A percentile compares a stretch with the other conserved stretches of the same genome.
phyloP scores from a whole-genome alignment of 306 rosid species.

The Lablab purpureus region DNA sequence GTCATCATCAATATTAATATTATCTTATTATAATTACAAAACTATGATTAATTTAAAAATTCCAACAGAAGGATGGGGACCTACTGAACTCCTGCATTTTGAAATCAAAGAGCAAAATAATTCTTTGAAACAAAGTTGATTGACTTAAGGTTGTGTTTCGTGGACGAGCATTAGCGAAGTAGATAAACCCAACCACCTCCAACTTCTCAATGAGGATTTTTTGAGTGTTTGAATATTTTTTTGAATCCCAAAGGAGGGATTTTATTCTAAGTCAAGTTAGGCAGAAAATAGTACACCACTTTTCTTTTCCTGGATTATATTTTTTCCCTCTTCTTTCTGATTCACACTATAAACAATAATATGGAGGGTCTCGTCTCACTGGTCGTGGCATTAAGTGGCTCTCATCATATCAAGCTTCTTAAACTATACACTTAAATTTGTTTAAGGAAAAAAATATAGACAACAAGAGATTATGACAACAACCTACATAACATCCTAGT shows the following conservation, averaged over 20 bases:
- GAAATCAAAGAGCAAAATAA: conserved; percentile 30
- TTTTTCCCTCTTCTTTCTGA: not conserved
- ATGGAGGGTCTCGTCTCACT: not conserved
- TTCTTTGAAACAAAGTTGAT: conserved; percentile 43
- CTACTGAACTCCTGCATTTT: conserved; percentile 35
- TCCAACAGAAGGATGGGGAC: conserved; percentile 22
- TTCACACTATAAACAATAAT: conserved; percentile 13
- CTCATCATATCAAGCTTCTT: conserved; percentile 43
- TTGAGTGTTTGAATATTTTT: conserved; percentile 35
- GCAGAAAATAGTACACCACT: conserved; percentile 24
- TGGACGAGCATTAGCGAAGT: conserved; percentile 52
- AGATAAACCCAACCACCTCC: conserved; percentile 54
- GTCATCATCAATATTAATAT: not conserved
- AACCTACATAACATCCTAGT: conserved; percentile 12
- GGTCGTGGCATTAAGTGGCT: conserved; percentile 40
- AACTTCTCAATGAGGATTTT: conserved; percentile 26
- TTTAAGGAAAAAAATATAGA: conserved; percentile 13
- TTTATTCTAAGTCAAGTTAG: conserved; percentile 40
- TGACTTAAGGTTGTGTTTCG: conserved; percentile 48
- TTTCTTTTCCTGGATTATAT: conserved; percentile 5
- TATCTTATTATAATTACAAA: conserved; percentile 22
- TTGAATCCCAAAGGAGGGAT: conserved; percentile 39
- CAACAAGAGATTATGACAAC: conserved; percentile 31
- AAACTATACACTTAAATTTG: conserved; percentile 14
- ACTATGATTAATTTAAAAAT: conserved; percentile 40